Evolutionary conservation across 1,139 yeast species (phyloP), one percentile per base, ranked within the genome.

Genomic region (Meyerozyma smithsonii): DNA sequence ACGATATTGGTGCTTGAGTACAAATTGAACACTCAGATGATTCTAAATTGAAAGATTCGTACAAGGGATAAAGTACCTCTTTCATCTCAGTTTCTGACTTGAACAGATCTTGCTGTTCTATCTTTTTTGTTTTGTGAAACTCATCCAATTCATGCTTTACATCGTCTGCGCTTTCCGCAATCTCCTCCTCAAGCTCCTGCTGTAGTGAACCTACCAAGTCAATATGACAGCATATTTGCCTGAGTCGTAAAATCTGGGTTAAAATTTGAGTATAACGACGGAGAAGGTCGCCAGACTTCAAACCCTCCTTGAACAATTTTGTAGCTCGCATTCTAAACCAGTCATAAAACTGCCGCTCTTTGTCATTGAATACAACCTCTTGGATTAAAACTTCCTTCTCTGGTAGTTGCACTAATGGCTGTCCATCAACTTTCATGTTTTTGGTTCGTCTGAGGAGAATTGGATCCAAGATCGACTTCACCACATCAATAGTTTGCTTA

Each of bases 181-280:
- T 18, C 8, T 30, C 34, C 35, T 59, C 44, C 3, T 61, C 66
- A 37, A 65, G 69, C 59, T 67, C 61, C 42, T 69, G 74, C 38
- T 56, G 59, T 2, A 69, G 54, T 3, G 66, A 56, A 5, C 77
- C 77, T 2, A 85, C 74, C 42, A 87, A 63, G 40, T 77, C 77
- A 14, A 84, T 75, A 56, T 92, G 97, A 55, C 96, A 88, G 56
- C 97, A 92, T 0, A 85, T 78, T 57, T 92, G 97, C 41, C 97
- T 71, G 35, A 92, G 67, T 41, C 97, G 70, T 46, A 90, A 61
- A 44, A 92, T 84, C 54, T 87, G 95, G 1, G 94, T 84, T 47
- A 92, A 65, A 47, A 92, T 87, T 34, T 86, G 82, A 1, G 94
- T 79, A 56, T 87, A 90, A 43, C 77, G 79, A 46, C 78, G 81